Conservation (phyloP, 1,284 basidiomycete genomes). For the Phellopilus nigrolimitatus region DNA sequence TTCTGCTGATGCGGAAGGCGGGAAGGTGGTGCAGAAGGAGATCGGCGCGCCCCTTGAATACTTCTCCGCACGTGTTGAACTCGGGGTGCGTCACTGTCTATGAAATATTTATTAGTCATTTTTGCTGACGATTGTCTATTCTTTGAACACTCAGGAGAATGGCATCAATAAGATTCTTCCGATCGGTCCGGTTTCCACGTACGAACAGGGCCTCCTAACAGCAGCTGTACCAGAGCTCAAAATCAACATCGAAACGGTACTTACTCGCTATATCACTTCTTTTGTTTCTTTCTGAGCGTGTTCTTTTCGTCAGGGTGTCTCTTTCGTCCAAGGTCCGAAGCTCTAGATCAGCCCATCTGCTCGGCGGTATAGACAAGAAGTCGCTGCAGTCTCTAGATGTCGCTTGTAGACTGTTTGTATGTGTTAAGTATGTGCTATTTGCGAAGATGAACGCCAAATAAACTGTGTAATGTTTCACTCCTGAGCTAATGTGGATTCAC, state of each 20-base stretch:
- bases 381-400: neutral
- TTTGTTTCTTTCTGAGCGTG: neutral
- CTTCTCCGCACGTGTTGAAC: slow-evolving; percentile 82
- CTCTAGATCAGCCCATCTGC: slow-evolving; percentile 26
- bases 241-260: slow-evolving; percentile 73
- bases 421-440: slow-evolving; percentile 3
- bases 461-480: neutral
- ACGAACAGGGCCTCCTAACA: slow-evolving; percentile 71
- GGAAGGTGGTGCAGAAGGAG: slow-evolving; percentile 55
- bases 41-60: slow-evolving; percentile 60
- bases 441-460: neutral
- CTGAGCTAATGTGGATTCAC: too few relatives aligned
- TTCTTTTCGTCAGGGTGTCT: slow-evolving; percentile 30
- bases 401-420: neutral
- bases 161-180: slow-evolving; percentile 81
- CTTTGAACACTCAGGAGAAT: slow-evolving; percentile 42
- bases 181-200: slow-evolving; percentile 68
- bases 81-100: slow-evolving; percentile 59
- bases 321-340: slow-evolving; percentile 35
- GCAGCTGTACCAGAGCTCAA: slow-evolving; percentile 79
- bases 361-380: neutral
- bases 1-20: slow-evolving; percentile 69
- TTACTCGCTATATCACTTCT: slow-evolving; percentile 19
- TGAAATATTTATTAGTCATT: slow-evolving; percentile 13
- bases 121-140: slow-evolving; percentile 12